Percentiles rank a stretch among this genome's conserved stretches.
These are phyloP conservation scores for Aspergillus pseudotamarii DNA, from an alignment of 2,329 filamentous ascomycete genomes.

Conservation along the genomic window DNA sequence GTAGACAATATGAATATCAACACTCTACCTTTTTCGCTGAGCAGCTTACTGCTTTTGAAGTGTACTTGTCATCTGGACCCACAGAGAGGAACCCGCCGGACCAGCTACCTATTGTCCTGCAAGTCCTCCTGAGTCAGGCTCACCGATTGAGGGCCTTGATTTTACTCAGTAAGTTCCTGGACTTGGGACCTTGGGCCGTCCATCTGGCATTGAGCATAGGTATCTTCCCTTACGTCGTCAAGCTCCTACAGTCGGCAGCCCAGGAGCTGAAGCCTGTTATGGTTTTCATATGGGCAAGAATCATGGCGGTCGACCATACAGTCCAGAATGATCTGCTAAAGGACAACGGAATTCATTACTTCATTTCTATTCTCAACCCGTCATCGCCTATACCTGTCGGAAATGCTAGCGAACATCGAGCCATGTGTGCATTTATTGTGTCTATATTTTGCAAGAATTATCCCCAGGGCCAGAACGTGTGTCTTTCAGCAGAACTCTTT, in stretches of 20 bases:
- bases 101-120: slow-evolving; percentile 92
- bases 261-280: slow-evolving; percentile 95
- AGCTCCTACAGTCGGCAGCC: slow-evolving; percentile 91
- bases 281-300: slow-evolving; percentile 98
- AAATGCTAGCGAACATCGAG: slow-evolving; percentile 91
- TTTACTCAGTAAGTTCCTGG: slow-evolving; percentile 87
- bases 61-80: slow-evolving; percentile 84
- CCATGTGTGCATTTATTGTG: slow-evolving; percentile 98
- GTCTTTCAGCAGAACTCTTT: slow-evolving; percentile 87
- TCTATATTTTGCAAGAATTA: slow-evolving; percentile 97
- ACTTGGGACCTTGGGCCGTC: slow-evolving; percentile 97
- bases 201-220: slow-evolving; percentile 95
- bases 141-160: slow-evolving; percentile 90
- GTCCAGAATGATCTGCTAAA: slow-evolving; percentile 94
- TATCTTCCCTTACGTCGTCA: slow-evolving; percentile 98
- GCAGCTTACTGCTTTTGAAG: slow-evolving; percentile 94
- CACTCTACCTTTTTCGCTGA: slow-evolving; percentile 97
- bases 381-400: slow-evolving; percentile 79
- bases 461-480: slow-evolving; percentile 87
- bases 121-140: slow-evolving; percentile 93
- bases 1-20: slow-evolving; percentile 83
- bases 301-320: slow-evolving; percentile 90
- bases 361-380: slow-evolving; percentile 87
- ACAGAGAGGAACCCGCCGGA: slow-evolving; percentile 86
- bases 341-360: slow-evolving; percentile 96